These are phyloP conservation scores for Dactylonectria macrodidyma DNA, from an alignment of 2,329 filamentous ascomycete genomes.

Conservation along the genomic window DNA sequence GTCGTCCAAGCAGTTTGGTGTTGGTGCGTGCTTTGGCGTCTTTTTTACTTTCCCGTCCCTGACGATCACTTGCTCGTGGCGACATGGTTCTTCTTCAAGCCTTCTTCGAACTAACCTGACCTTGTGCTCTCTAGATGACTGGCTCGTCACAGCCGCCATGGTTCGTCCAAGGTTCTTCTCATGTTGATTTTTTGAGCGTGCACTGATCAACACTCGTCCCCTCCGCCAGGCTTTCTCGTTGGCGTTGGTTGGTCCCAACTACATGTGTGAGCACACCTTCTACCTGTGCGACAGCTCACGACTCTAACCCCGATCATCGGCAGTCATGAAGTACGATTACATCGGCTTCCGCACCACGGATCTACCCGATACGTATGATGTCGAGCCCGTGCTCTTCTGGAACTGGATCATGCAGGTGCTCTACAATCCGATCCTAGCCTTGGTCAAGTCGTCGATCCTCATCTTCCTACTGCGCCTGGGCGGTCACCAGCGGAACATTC, in stretches of 20 bases:
- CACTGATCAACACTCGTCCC: not conserved
- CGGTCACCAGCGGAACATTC: constrained; percentile 47
- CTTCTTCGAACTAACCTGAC: constrained; percentile 6
- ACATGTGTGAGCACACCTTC: constrained; percentile 32
- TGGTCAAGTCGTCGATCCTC: constrained; percentile 62
- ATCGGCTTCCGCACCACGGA: constrained; percentile 31
- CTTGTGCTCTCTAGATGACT: constrained; percentile 32
- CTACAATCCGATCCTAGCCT: constrained; percentile 62
- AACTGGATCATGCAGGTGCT: constrained; percentile 48
- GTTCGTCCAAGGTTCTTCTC: not conserved
- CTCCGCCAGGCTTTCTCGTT: constrained; percentile 34
- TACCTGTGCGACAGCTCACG: not conserved
- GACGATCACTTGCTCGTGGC: not conserved
- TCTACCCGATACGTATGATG: constrained; percentile 31
- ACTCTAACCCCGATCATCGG: not conserved
- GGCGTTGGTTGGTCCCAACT: constrained; percentile 33
- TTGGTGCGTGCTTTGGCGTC: constrained; percentile 27
- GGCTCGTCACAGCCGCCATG: constrained; percentile 37
- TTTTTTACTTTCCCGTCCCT: too few relatives aligned
- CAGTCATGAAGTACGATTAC: constrained; percentile 40
- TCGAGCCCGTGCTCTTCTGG: constrained; percentile 39
- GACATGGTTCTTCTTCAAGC: not conserved
- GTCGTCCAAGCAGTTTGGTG: constrained; percentile 36
- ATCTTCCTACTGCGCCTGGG: constrained; percentile 60
- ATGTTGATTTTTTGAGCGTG: not conserved